Evolutionary conservation across 2,329 filamentous ascomycete genomes (phyloP).

Genomic region (Ustulina deusta): DNA sequence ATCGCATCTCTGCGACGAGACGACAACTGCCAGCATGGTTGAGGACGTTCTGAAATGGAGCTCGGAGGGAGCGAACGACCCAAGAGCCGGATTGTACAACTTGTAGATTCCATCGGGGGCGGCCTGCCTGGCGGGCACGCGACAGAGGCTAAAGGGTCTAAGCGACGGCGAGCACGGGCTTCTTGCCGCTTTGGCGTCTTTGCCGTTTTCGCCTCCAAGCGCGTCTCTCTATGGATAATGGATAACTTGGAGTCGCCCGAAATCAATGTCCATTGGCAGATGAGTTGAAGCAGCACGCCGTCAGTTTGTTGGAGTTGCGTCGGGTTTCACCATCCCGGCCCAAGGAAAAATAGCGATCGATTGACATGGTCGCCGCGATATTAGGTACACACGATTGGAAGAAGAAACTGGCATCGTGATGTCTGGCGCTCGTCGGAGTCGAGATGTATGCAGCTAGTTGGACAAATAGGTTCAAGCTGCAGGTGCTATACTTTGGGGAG

Average conservation of each 20-base stretch:
- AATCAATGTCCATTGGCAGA: neutral
- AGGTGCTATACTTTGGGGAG: neutral
- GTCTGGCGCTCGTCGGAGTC: neutral
- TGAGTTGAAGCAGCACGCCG: neutral
- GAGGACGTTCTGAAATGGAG: neutral
- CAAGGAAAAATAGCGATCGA: neutral
- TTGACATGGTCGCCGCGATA: neutral
- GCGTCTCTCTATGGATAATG: neutral
- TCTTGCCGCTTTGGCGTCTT: slow-evolving; percentile 1
- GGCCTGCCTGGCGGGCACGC: neutral
- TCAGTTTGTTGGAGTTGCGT: neutral
- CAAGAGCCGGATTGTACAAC: neutral
- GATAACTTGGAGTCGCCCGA: neutral
- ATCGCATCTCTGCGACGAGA: neutral
- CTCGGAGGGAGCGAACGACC: neutral
- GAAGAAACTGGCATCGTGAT: neutral
- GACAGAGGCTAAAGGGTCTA: slow-evolving; percentile 1
- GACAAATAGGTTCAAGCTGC: neutral
- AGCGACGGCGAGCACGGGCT: slow-evolving; percentile 1
- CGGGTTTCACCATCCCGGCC: neutral
- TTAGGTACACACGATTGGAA: neutral
- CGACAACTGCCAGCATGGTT: neutral
- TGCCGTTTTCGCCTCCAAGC: slow-evolving; percentile 1
- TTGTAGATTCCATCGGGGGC: neutral
- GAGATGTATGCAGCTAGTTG: neutral